phyloP scores from a whole-genome alignment of 257 asterid genomes.

The Solanum piurae region DNA sequence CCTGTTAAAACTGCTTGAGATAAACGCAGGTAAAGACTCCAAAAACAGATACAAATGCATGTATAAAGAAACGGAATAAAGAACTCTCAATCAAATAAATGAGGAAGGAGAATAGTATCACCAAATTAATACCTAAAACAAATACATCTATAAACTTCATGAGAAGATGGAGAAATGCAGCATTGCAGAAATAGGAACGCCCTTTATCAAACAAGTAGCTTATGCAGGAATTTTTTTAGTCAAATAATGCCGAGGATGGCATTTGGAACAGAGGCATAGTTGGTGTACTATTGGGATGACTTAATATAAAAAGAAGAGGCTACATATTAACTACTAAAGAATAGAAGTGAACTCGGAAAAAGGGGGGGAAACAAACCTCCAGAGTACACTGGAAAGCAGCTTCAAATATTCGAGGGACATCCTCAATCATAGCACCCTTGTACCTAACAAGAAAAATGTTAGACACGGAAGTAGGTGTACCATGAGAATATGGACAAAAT shows the following conservation, averaged over 20 bases:
- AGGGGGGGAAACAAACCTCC: conserved; percentile 41
- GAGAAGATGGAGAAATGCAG: background rate
- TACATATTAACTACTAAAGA: background rate
- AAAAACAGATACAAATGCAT: background rate
- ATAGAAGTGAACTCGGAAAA: background rate
- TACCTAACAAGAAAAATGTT: conserved; percentile 37
- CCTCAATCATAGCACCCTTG: conserved; percentile 84
- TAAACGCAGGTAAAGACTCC: background rate
- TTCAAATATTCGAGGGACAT: conserved; percentile 90
- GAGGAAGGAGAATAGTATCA: background rate
- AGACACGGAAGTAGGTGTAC: background rate
- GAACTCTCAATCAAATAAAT: background rate
- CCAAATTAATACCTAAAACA: background rate
- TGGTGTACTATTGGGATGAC: background rate
- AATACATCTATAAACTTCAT: background rate
- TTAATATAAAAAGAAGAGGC: background rate
- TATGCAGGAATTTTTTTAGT: background rate
- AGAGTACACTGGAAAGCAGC: conserved; percentile 97
- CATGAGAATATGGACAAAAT: background rate
- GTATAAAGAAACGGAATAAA: background rate
- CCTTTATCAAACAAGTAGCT: background rate
- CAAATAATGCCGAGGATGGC: background rate
- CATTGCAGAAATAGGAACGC: background rate
- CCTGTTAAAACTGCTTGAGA: background rate
- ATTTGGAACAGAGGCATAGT: background rate